phyloP scores from a whole-genome alignment of 306 rosid genomes.

The Mimosa pudica region DNA sequence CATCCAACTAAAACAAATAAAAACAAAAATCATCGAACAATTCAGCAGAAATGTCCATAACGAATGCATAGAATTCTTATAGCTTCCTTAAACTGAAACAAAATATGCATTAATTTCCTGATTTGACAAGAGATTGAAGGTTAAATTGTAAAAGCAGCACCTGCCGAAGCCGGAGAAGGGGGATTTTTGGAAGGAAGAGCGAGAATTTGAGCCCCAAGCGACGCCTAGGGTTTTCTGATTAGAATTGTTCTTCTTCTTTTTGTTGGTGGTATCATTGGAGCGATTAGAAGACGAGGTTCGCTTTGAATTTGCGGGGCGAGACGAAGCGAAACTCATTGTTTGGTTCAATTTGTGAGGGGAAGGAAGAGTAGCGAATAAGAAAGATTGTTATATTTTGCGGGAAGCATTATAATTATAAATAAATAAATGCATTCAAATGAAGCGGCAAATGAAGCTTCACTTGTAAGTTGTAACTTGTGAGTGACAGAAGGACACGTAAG shows the following conservation, averaged over 20 bases:
- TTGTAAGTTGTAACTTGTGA: no score
- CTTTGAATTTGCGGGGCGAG: slow-evolving; percentile 65
- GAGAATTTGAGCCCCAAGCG: slow-evolving; percentile 75
- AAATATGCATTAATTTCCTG: background rate
- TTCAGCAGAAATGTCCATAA: background rate
- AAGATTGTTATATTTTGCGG: slow-evolving; percentile 10
- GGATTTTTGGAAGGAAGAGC: slow-evolving; percentile 57
- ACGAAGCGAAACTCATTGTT: slow-evolving; percentile 58
- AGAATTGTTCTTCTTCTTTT: slow-evolving; percentile 46
- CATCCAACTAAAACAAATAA: background rate
- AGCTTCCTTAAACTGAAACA: background rate
- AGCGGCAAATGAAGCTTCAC: no score
- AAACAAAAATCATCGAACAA: background rate
- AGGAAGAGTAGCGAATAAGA: slow-evolving; percentile 15
- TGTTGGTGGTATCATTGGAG: slow-evolving; percentile 24
- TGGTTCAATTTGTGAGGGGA: background rate
- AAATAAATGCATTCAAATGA: no score
- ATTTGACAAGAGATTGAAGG: background rate
- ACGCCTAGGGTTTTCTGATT: slow-evolving; percentile 86
- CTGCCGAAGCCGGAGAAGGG: slow-evolving; percentile 75
- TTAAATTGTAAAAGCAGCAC: slow-evolving; percentile 25
- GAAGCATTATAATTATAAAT: background rate
- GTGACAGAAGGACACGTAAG: no score
- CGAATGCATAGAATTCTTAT: background rate
- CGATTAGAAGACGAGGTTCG: slow-evolving; percentile 51